These are phyloP conservation scores for Fusarium incarnatum DNA, from an alignment of 2,329 filamentous ascomycete species.

Conservation along the genomic window DNA sequence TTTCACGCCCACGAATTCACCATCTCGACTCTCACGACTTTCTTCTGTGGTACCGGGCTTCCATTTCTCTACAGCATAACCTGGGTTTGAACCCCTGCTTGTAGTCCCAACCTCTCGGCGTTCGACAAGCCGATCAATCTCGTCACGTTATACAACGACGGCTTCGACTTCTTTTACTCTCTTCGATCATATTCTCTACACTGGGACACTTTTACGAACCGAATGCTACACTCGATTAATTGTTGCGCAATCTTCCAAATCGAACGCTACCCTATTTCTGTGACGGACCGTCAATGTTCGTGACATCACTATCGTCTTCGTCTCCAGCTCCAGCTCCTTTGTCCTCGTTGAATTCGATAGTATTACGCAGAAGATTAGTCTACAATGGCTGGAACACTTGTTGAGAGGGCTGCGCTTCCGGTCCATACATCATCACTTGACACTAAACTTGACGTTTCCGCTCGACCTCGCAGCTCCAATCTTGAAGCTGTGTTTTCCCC, in stretches of 20 bases:
- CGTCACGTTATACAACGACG: conserved; percentile 20
- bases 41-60: conserved; percentile 17
- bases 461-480: conserved; percentile 46
- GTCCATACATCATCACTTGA: conserved; percentile 23
- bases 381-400: conserved; percentile 43
- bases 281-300: conserved; percentile 35
- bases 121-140: conserved; percentile 29
- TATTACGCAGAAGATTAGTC: conserved; percentile 24
- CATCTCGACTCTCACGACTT: conserved; percentile 22
- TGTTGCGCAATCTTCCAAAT: conserved; percentile 5
- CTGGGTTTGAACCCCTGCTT: conserved; percentile 41
- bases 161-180: conserved; percentile 13
- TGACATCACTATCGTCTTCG: conserved; percentile 19
- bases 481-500: conserved; percentile 79
- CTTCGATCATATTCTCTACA: background rate
- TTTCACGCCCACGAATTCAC: conserved; percentile 14
- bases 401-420: conserved; percentile 36
- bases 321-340: background rate
- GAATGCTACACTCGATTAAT: background rate
- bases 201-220: background rate
- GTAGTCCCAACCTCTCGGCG: conserved; percentile 35
- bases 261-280: conserved; percentile 2
- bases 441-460: conserved; percentile 30
- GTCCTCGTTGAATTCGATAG: conserved; percentile 4
- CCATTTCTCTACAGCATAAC: conserved; percentile 21